Conservation (phyloP, 2,329 filamentous ascomycete genomes). For the Chrysosporium keratinophilum region DNA sequence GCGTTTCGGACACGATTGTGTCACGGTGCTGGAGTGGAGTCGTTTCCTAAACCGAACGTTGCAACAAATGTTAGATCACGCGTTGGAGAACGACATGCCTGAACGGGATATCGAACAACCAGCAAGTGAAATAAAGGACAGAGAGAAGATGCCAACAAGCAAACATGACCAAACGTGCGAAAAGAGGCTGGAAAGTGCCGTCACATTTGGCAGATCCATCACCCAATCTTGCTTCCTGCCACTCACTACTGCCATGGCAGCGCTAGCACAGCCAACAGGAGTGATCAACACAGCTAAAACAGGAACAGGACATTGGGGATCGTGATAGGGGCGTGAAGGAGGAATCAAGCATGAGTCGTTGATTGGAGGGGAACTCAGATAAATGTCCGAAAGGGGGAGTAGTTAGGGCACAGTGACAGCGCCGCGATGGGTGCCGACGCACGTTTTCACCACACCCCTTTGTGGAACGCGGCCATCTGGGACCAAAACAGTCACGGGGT, state of each 20-base stretch:
- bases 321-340: not conserved
- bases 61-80: constrained; percentile 6
- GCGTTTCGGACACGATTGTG: constrained; percentile 8
- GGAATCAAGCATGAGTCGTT: not conserved
- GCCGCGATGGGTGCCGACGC: not conserved
- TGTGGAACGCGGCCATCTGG: constrained; percentile 1
- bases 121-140: not conserved
- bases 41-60: constrained; percentile 3
- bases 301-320: not conserved
- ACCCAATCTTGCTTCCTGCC: not conserved
- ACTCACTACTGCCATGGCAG: not conserved
- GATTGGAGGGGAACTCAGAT: not conserved
- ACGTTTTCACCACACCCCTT: constrained; percentile 10
- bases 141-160: not conserved
- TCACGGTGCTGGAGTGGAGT: constrained; percentile 9
- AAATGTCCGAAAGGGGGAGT: not conserved
- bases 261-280: not conserved
- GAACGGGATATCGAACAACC: not conserved
- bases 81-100: not conserved
- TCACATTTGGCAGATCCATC: not conserved
- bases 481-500: constrained; percentile 10
- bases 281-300: constrained; percentile 2
- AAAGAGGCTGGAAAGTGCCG: not conserved
- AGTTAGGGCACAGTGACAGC: not conserved
- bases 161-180: not conserved